Percentiles rank a stretch among this genome's conserved stretches.
Evolutionary conservation across 106 monocot species (phyloP).

Genomic region (Iris macrosiphon): DNA sequence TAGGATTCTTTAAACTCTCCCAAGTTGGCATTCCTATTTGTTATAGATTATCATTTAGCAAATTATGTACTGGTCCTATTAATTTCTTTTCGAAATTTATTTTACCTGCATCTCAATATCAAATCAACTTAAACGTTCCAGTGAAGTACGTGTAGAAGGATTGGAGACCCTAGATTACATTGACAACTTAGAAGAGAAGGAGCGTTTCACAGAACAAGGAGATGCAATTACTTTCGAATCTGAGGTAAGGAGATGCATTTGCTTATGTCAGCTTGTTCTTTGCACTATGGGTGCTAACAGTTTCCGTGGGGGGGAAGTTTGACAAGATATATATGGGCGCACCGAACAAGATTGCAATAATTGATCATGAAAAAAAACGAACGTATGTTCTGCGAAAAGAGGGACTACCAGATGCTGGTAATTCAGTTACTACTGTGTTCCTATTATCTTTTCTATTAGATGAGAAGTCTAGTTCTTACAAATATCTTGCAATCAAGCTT

Average conservation of each 20-base stretch:
- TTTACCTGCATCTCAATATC: too few species aligned
- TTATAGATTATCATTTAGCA: too few species aligned
- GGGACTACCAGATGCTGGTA: slow-evolving; percentile 75
- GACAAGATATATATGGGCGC: slow-evolving; percentile 28
- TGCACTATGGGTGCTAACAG: not conserved
- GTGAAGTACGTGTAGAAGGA: slow-evolving; percentile 83
- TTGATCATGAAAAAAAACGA: slow-evolving; percentile 75
- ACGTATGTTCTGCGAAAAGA: slow-evolving; percentile 63
- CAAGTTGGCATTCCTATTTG: too few species aligned
- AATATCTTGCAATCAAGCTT: too few species aligned
- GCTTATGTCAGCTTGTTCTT: not conserved
- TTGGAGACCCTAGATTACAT: slow-evolving; percentile 84
- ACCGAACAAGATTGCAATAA: slow-evolving; percentile 54
- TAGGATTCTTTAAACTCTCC: too few species aligned
- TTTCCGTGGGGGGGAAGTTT: slow-evolving; percentile 8
- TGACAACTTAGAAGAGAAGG: slow-evolving; percentile 48
- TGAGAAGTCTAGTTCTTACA: too few species aligned
- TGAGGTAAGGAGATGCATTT: slow-evolving; percentile 40
- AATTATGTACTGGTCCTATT: too few species aligned
- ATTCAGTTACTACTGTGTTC: too few species aligned
- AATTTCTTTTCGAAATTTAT: too few species aligned
- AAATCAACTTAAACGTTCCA: too few species aligned
- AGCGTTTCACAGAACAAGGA: slow-evolving; percentile 79
- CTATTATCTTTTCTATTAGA: not conserved
- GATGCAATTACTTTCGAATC: slow-evolving; percentile 81